Percentiles rank a stretch among this genome's conserved stretches.
Evolutionary conservation across 768 basidiomycete species (phyloP).

Genomic region (Rhizopogon salebrosus): DNA sequence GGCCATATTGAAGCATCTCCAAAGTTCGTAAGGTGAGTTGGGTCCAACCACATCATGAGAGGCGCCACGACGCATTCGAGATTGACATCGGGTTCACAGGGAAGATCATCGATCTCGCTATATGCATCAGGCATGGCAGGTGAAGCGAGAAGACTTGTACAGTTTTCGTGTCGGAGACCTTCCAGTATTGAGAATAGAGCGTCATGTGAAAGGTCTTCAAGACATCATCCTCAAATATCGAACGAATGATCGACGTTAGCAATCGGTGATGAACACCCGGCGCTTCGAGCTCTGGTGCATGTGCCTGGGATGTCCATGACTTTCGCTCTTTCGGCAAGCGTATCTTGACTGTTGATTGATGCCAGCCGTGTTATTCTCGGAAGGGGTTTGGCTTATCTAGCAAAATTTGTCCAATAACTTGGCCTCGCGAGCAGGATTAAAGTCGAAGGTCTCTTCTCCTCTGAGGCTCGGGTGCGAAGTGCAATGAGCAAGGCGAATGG

Average conservation of each 20-base stretch:
- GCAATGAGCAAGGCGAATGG: slow-evolving; percentile 18
- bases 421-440: slow-evolving; percentile 13
- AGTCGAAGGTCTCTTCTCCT: slow-evolving; percentile 17
- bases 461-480: slow-evolving; percentile 9
- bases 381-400: slow-evolving; percentile 12
- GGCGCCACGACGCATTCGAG: slow-evolving; percentile 12
- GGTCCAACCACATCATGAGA: slow-evolving; percentile 19
- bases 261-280: slow-evolving; percentile 21
- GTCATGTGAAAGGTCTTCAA: slow-evolving; percentile 17
- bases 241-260: slow-evolving; percentile 20
- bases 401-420: slow-evolving; percentile 1
- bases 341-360: slow-evolving; percentile 15
- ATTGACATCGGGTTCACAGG: slow-evolving; percentile 4
- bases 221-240: slow-evolving; percentile 12
- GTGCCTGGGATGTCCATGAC: slow-evolving; percentile 10
- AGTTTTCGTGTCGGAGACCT: slow-evolving; percentile 8
- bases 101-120: slow-evolving; percentile 3
- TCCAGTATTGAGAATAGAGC: slow-evolving; percentile 20
- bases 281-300: slow-evolving; percentile 26
- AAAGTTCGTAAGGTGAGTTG: slow-evolving; percentile 19
- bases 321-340: slow-evolving; percentile 14
- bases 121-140: neutral
- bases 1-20: slow-evolving; percentile 12
- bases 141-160: neutral
- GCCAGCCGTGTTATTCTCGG: slow-evolving; percentile 15